Evolutionary conservation across 78 protist species (phyloP).

Genomic region (Acrasis kona): DNA sequence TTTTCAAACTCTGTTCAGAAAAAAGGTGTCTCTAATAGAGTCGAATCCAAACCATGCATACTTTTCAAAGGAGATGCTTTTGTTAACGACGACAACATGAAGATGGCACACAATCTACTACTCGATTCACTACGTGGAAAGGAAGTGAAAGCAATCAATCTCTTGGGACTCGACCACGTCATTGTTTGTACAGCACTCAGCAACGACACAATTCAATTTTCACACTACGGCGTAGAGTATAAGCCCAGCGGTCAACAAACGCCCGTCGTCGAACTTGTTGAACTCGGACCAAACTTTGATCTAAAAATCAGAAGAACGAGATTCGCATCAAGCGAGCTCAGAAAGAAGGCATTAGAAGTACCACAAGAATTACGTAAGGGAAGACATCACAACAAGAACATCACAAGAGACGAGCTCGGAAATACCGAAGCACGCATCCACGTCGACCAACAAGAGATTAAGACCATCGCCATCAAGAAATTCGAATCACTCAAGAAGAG

Average conservation of each 20-base stretch:
- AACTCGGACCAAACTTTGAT: constrained; percentile 38
- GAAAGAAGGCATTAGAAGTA: not conserved
- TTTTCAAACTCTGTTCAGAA: not conserved
- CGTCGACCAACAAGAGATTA: constrained; percentile 1
- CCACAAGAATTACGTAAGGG: not conserved
- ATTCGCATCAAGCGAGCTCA: constrained; percentile 11
- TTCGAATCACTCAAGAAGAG: not conserved
- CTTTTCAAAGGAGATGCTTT: constrained; percentile 66
- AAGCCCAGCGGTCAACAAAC: not conserved
- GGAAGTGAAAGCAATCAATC: constrained; percentile 22
- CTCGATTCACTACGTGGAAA: constrained; percentile 76
- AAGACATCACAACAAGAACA: not conserved
- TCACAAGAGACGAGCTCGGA: not conserved
- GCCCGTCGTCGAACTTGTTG: not conserved
- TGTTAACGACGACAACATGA: constrained; percentile 27
- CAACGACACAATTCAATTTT: not conserved
- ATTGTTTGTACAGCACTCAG: constrained; percentile 32
- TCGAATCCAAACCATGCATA: constrained; percentile 67
- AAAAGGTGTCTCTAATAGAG: not conserved
- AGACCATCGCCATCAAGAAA: not conserved
- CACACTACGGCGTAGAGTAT: not conserved
- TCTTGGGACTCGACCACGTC: constrained; percentile 73
- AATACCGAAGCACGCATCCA: not conserved
- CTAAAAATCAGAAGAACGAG: constrained; percentile 4
- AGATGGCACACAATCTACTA: constrained; percentile 35